Evolutionary conservation across 768 basidiomycete genomes (phyloP).

Genomic region (Trametes gibbosa): DNA sequence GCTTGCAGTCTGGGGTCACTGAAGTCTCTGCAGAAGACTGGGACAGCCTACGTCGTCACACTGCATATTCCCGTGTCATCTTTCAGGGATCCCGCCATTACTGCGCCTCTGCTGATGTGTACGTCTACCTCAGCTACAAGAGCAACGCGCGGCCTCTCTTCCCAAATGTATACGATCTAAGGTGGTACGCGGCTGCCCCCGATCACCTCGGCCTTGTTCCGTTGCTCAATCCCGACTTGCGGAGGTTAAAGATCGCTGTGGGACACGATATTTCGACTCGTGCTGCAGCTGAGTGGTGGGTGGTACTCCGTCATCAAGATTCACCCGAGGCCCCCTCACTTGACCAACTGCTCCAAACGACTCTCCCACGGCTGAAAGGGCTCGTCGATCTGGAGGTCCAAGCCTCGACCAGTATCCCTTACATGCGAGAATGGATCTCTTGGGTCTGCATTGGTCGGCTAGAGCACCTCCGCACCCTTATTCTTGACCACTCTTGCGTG

Average conservation of each 20-base stretch:
- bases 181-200: not conserved
- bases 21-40: not conserved
- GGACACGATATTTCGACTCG: not conserved
- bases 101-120: not conserved
- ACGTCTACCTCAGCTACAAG: not conserved
- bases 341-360: not conserved
- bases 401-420: not conserved
- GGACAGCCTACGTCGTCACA: not conserved
- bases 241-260: not conserved
- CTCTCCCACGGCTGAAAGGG: not conserved
- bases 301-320: not conserved
- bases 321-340: not conserved
- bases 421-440: not conserved
- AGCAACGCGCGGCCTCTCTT: not conserved
- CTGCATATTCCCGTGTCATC: not conserved
- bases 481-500: not conserved
- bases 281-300: not conserved
- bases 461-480: not conserved
- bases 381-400: not conserved
- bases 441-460: not conserved
- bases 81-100: not conserved
- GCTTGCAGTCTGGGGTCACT: not conserved
- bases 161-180: not conserved
- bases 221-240: not conserved
- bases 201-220: not conserved